Percentiles rank a stretch among this genome's conserved stretches.
These are phyloP conservation scores for Begonia fuchsioides DNA, from an alignment of 306 rosid genomes.

Conservation along the genomic window DNA sequence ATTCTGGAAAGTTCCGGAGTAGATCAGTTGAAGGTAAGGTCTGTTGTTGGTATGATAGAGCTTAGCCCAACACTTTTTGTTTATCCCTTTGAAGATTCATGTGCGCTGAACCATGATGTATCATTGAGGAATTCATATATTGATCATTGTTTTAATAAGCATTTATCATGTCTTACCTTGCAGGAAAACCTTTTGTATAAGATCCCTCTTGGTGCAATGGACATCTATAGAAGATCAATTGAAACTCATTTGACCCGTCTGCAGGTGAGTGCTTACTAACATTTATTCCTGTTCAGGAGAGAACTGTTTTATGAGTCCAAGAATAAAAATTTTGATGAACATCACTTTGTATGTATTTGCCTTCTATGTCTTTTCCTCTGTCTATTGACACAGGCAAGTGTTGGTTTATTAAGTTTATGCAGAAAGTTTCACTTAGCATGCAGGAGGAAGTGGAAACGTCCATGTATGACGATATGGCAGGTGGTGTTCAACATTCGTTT, in stretches of 20 bases:
- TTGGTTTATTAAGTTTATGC: constrained; percentile 17
- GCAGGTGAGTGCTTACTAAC: constrained; percentile 37
- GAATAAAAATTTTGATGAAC: no score
- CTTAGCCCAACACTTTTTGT: no score
- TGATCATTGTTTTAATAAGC: no score
- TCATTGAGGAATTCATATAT: no score
- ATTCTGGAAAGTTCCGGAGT: constrained; percentile 59
- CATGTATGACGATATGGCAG: constrained; percentile 50
- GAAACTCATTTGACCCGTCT: constrained; percentile 54
- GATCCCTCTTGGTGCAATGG: constrained; percentile 68
- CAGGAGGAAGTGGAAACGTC: constrained; percentile 93
- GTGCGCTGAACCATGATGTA: no score
- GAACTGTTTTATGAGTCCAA: no score
- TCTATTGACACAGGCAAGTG: no score
- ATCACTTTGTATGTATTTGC: no score
- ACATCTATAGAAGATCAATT: constrained; percentile 63
- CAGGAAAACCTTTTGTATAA: constrained; percentile 81
- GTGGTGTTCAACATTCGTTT: constrained; percentile 27
- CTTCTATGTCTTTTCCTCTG: no score
- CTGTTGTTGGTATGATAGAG: constrained; percentile 5
- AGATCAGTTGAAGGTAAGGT: constrained; percentile 76
- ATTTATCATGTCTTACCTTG: constrained; percentile 22
- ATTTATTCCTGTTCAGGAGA: constrained; percentile 4
- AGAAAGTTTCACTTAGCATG: constrained; percentile 59
- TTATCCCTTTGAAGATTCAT: no score